Evolutionary conservation across 2,329 filamentous ascomycete genomes (phyloP).

Genomic region (Cercospora nicotianae): DNA sequence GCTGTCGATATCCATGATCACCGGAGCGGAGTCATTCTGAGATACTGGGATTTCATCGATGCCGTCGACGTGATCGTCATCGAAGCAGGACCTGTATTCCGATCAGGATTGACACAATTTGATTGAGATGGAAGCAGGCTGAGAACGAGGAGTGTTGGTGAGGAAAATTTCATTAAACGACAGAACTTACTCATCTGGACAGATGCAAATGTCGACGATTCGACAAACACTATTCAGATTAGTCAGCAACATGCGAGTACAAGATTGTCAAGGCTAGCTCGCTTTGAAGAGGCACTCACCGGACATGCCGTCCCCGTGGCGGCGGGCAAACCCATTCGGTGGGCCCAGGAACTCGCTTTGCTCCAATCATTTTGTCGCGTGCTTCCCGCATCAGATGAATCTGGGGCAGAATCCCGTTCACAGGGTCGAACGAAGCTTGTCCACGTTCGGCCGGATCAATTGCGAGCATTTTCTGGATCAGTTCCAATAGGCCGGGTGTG

Average conservation of each 20-base stretch:
- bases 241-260: background rate
- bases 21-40: background rate
- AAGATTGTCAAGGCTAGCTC: background rate
- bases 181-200: background rate
- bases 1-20: background rate
- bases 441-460: conserved; percentile 18
- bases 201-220: background rate
- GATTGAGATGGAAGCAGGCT: background rate
- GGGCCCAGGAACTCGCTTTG: background rate
- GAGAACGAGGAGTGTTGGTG: background rate
- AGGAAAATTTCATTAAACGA: background rate
- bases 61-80: background rate
- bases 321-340: background rate
- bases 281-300: background rate
- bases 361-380: conserved; percentile 11
- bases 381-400: conserved; percentile 18
- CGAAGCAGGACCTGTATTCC: background rate
- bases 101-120: background rate
- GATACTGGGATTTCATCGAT: background rate
- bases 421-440: conserved; percentile 16
- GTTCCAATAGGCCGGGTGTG: conserved; percentile 13
- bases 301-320: background rate
- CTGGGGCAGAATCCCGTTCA: conserved; percentile 12
- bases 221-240: background rate
- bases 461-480: conserved; percentile 16